Percentiles rank a stretch among this genome's conserved stretches.
These are phyloP conservation scores for Penicillium herquei DNA, from an alignment of 495 filamentous ascomycete genomes.

Conservation along the genomic window DNA sequence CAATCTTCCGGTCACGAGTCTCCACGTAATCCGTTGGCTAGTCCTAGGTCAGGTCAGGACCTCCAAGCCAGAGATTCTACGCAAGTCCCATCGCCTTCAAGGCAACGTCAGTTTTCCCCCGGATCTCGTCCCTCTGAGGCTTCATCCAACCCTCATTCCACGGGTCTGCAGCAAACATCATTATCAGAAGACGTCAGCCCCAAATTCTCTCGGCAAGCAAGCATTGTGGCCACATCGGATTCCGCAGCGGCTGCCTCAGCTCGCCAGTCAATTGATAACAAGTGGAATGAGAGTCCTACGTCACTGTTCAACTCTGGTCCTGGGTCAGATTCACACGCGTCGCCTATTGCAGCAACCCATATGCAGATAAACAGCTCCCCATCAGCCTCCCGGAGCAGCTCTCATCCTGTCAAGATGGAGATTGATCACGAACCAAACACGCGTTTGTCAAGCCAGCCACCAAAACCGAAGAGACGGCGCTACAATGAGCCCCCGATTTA, in stretches of 20 bases:
- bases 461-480: slow-evolving; percentile 37
- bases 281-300: slow-evolving; percentile 28
- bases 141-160: slow-evolving; percentile 20
- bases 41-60: slow-evolving; percentile 34
- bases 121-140: slow-evolving; percentile 33
- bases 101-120: slow-evolving; percentile 25
- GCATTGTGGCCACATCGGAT: slow-evolving; percentile 18
- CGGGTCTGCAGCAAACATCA: slow-evolving; percentile 39
- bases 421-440: slow-evolving; percentile 18
- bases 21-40: slow-evolving; percentile 36
- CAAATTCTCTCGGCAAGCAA: slow-evolving; percentile 38
- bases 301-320: slow-evolving; percentile 10
- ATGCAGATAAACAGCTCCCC: slow-evolving; percentile 36
- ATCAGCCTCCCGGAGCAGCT: slow-evolving; percentile 10
- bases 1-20: slow-evolving; percentile 36
- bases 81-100: slow-evolving; percentile 30
- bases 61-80: slow-evolving; percentile 21
- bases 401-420: slow-evolving; percentile 26
- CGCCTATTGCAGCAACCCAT: slow-evolving; percentile 17
- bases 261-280: slow-evolving; percentile 22
- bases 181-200: slow-evolving; percentile 45
- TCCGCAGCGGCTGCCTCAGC: slow-evolving; percentile 6
- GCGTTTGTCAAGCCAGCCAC: slow-evolving; percentile 25
- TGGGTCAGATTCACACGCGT: slow-evolving; percentile 16
- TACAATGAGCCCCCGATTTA: slow-evolving; percentile 49